Base-by-base conservation (phyloP, 192 early-diverging fungal genomes). In the Coemansia sp. region DNA sequence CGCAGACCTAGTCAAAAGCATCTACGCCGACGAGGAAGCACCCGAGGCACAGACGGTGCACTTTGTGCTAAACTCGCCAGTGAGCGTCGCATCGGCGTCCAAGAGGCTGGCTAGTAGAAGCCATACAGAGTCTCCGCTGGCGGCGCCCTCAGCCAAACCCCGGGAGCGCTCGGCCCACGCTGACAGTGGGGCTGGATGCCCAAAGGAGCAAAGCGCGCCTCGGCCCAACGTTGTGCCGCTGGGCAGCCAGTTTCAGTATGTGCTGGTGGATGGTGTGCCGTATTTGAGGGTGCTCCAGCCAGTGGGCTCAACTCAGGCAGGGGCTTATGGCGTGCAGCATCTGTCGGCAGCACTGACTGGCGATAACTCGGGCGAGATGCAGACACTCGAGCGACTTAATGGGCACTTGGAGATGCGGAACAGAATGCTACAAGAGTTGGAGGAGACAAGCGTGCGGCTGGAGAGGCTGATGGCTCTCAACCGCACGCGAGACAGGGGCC, bases 191-290 rank as follows among this genome's bases (percentile, higher is more conserved):
- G 31, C 62, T 8, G 20, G 21, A 21, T 20, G 34, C 33, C 18
- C 10, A 1, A 50, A 12, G 47, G 21, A 33, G 14, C 26, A 33
- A 9, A 33, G 52, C 25, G 14, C 7, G 16, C 6, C 35, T 37
- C 25, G 42, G 14, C 61, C 65, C 3, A 67, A 14, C 7, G 55
- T 66, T 36, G 36, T 62, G 25, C 79, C 73, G 26, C 70, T 82
- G 21, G 66, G 79, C 26, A 69, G 45, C 42, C 55, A 41, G 37
- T 82, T 82, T 31, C 79, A 82, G 62, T 82, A 82, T 36, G 70
- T 82, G 61, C 61, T 82, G n/a, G 66, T 76, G 4, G 69, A 76
- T 33, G 75, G 75, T 16, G 35, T 62, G 60, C 79, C 74, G 13
- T 72, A 76, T 50, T 36, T 76, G 55, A 72, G 62, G 61, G 69